Conservation (phyloP, 352 stramenopile genomes). For the Phytophthora meadii region DNA sequence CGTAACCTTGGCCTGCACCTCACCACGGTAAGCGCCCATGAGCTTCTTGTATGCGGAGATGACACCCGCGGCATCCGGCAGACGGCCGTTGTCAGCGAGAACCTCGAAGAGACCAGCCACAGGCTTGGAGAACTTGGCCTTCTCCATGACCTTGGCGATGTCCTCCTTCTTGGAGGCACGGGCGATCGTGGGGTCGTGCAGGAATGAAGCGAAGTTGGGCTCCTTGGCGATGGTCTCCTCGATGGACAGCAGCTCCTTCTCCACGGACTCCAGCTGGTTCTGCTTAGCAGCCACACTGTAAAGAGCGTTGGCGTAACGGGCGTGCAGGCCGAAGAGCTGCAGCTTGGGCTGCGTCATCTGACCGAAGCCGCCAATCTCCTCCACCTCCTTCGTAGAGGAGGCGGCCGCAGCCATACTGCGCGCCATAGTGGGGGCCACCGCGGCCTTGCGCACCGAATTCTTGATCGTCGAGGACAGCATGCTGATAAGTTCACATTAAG, state of each 20-base stretch:
- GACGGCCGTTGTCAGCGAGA: conserved; percentile 96
- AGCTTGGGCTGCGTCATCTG: conserved; percentile 91
- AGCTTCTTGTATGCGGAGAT: conserved; percentile 92
- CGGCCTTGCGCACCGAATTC: conserved; percentile 60
- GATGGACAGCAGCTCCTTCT: conserved; percentile 90
- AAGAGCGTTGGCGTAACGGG: conserved; percentile 97
- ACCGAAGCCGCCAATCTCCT: conserved; percentile 78
- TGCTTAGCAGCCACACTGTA: conserved; percentile 95
- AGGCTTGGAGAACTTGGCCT: conserved; percentile 93
- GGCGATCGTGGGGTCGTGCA: conserved; percentile 97
- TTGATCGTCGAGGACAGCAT: conserved; percentile 84
- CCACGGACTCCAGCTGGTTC: conserved; percentile 80
- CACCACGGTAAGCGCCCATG: conserved; percentile 95
- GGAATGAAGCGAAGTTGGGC: conserved; percentile 92
- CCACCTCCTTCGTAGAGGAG: conserved; percentile 54
- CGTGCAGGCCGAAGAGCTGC: conserved; percentile 96
- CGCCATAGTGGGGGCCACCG: conserved; percentile 42
- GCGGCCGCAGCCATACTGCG: conserved; percentile 44
- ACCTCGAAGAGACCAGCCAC: conserved; percentile 96
- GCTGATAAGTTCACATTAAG: conserved; percentile 15
- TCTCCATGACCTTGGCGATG: conserved; percentile 90
- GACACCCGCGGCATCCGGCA: conserved; percentile 90
- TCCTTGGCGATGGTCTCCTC: conserved; percentile 87
- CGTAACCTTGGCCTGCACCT: conserved; percentile 97
- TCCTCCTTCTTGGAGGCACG: conserved; percentile 94